Conservation (phyloP, 495 filamentous ascomycete genomes). For the Neurospora sp. region DNA sequence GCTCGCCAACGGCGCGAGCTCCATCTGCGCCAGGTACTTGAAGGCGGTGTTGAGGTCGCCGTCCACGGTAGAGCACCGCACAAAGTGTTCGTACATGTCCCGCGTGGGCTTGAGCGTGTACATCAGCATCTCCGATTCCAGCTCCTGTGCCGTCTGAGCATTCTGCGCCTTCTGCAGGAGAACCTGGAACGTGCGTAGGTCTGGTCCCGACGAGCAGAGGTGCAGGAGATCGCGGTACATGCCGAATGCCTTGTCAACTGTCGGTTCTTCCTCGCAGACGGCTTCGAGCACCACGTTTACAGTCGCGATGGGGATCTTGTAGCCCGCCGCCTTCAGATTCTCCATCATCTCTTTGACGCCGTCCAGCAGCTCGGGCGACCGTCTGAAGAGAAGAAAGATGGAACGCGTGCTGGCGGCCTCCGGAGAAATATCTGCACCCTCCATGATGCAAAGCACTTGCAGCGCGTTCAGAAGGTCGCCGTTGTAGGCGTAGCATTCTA, state of each 20-base stretch:
- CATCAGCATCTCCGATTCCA: conserved; percentile 64
- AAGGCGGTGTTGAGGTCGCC: conserved; percentile 49
- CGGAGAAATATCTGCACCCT: conserved; percentile 43
- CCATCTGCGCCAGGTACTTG: conserved; percentile 47
- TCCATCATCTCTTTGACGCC: conserved; percentile 46
- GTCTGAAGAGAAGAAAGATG: conserved; percentile 35
- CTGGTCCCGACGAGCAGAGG: conserved; percentile 47
- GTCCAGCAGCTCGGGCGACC: conserved; percentile 19
- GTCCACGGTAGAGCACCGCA: conserved; percentile 51
- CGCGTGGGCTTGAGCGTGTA: conserved; percentile 48
- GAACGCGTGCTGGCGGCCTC: conserved; percentile 45
- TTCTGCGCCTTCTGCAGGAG: conserved; percentile 53
- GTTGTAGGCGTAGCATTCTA: conserved; percentile 53
- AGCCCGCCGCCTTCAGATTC: conserved; percentile 34
- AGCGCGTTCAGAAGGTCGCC: conserved; percentile 48
- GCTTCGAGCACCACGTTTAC: conserved; percentile 56
- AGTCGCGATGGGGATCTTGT: conserved; percentile 43
- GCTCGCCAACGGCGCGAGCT: conserved; percentile 6
- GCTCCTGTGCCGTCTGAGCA: conserved; percentile 54
- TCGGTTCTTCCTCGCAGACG: conserved; percentile 21
- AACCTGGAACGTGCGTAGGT: conserved; percentile 53
- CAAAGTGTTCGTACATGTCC: conserved; percentile 57
- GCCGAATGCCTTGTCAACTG: conserved; percentile 46
- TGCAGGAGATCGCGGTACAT: conserved; percentile 62
- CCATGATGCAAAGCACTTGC: conserved; percentile 59